Evolutionary conservation across 2,329 filamentous ascomycete species (phyloP), one percentile per base, ranked within the genome.

Genomic region (Fusarium concolor): DNA sequence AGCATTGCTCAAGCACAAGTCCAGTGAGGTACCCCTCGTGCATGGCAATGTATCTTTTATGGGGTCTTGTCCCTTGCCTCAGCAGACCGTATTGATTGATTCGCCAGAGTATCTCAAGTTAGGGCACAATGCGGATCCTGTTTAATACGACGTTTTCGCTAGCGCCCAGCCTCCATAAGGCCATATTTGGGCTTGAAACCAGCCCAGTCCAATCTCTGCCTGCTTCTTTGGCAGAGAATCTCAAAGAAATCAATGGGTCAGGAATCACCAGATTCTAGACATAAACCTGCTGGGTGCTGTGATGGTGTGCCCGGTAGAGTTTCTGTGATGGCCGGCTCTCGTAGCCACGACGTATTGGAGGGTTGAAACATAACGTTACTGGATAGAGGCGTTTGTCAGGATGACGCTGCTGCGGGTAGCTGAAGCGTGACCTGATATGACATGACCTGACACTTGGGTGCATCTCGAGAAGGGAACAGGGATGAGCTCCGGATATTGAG

Each of bases 361-460:
- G 68, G 70, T 71, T 63, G 63, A 61, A 33, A 50, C 22, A 38
- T 42, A 57, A 70, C 39, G 22, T 45, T 60, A 73, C 67, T 73
- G 71, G 71, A 62, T 54, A 51, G 55, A 41, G 37, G n/a, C 35
- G 56, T 39, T 44, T 70, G 57, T 41, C 54, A 54, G 70, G 57
- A 70, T 71, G 71, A 61, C 67, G 62, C 54, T 72, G 41, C 56
- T 56, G 58, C 58, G 42, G 54, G 54, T 57, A 54, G 57, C 46
- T 53, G 44, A 62, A 72, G 71, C 70, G 70, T 74, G 72, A 74
- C 72, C 72, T 74, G 72, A 71, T 66, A 74, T 74, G 72, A 73
- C 70, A 67, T 74, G 72, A 70, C 70, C 65, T 72, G 70, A 71
- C 57, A 68, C 52, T 66, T 74, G 62, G 62, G 57, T 71, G 58